Conservation (phyloP, 306 rosid genomes). For the Luffa acutangula region DNA sequence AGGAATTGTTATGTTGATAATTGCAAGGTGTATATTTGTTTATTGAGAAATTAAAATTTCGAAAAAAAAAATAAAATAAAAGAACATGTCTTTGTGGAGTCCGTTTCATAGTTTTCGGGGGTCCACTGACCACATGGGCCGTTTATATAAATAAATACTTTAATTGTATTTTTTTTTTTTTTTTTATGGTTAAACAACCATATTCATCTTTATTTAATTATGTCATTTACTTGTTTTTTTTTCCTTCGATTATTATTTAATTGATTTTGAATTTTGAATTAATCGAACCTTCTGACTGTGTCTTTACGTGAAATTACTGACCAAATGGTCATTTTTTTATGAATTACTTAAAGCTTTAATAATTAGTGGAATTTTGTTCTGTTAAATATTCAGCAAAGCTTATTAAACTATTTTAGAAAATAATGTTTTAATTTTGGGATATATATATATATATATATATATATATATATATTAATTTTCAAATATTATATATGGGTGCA, state of each 20-base stretch:
- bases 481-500: no score
- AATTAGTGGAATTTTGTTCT: background rate
- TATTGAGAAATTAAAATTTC: slow-evolving; percentile 22
- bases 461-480: no score
- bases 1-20: slow-evolving; percentile 39
- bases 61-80: slow-evolving; percentile 32
- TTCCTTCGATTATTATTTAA: background rate
- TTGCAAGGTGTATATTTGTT: slow-evolving; percentile 57
- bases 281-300: background rate
- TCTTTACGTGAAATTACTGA: background rate
- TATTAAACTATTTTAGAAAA: no score
- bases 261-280: background rate
- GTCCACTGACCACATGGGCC: slow-evolving; percentile 80
- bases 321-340: background rate
- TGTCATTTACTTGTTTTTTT: background rate
- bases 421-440: no score
- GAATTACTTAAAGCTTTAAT: background rate
- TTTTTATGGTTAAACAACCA: slow-evolving; percentile 6
- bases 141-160: slow-evolving; percentile 34
- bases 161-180: slow-evolving; percentile 6
- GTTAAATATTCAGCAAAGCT: background rate
- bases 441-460: no score
- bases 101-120: slow-evolving; percentile 51
- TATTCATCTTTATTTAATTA: background rate
- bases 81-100: slow-evolving; percentile 66